Conservation (phyloP, 192 early-diverging fungal genomes). For the Gamsiella multidivaricata region DNA sequence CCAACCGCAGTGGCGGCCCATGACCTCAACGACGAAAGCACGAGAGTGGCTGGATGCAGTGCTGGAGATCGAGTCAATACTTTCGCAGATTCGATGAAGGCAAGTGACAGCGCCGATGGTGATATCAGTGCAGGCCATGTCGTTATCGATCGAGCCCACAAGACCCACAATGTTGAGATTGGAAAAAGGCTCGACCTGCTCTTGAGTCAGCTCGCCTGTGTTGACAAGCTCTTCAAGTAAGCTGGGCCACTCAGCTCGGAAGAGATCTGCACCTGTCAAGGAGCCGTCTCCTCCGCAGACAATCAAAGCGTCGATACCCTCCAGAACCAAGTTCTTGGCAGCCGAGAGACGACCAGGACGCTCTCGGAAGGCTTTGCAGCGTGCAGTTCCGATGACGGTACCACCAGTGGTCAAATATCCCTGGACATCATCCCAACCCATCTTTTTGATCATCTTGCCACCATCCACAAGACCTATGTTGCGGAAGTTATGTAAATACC, state of each 20-base stretch:
- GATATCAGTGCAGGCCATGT: constrained; percentile 89
- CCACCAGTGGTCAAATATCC: constrained; percentile 89
- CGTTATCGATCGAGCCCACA: constrained; percentile 98
- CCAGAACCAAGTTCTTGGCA: constrained; percentile 86
- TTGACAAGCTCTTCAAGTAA: constrained; percentile 81
- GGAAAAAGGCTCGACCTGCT: constrained; percentile 68
- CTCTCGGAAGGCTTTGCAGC: constrained; percentile 87
- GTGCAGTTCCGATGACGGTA: constrained; percentile 94
- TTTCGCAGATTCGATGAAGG: constrained; percentile 95
- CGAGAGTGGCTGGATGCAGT: constrained; percentile 95
- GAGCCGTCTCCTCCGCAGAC: constrained; percentile 98
- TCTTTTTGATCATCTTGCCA: constrained; percentile 83
- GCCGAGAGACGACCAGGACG: constrained; percentile 85
- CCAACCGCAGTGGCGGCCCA: constrained; percentile 99
- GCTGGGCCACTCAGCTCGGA: constrained; percentile 91
- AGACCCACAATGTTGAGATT: constrained; percentile 94
- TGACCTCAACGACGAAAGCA: constrained; percentile 98
- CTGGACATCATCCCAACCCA: constrained; percentile 92
- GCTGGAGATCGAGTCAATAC: constrained; percentile 90
- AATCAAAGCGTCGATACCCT: constrained; percentile 94
- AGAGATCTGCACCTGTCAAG: constrained; percentile 92
- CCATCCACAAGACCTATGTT: constrained; percentile 88
- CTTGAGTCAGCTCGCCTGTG: constrained; percentile 59
- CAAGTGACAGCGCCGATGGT: constrained; percentile 96
- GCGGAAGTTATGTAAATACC: background rate